Evolutionary conservation across 306 rosid species (phyloP).

Genomic region (Dryas octopetala): DNA sequence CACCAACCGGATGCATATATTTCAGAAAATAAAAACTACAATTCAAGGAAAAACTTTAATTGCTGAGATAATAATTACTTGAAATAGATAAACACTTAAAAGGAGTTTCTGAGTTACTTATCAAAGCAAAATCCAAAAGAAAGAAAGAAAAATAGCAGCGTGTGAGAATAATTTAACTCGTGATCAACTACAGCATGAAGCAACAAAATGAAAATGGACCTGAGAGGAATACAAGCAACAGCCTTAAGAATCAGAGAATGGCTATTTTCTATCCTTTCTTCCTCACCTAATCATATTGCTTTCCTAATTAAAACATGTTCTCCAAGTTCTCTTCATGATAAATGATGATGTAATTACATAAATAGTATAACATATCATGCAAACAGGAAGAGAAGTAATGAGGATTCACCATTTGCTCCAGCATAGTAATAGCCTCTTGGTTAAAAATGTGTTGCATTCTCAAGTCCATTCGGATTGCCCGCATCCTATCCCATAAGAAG

Average conservation of each 20-base stretch:
- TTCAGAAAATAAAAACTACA: not conserved
- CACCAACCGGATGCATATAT: constrained; percentile 24
- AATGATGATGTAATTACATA: not conserved
- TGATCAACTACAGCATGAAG: not conserved
- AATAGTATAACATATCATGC: constrained; percentile 3
- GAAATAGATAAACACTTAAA: not conserved
- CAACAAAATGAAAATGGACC: not conserved
- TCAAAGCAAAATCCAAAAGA: not conserved
- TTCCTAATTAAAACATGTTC: not conserved
- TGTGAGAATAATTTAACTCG: not conserved
- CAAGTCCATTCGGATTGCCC: constrained; percentile 95
- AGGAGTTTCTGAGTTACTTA: not conserved
- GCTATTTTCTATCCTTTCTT: not conserved
- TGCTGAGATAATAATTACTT: not conserved
- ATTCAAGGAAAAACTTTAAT: not conserved
- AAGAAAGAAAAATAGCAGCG: not conserved
- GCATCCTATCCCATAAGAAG: constrained; percentile 99
- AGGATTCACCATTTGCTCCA: constrained; percentile 86
- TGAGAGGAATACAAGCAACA: not conserved
- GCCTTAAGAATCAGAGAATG: not conserved
- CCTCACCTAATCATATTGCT: not conserved
- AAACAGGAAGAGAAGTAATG: constrained; percentile 14
- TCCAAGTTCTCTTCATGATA: not conserved
- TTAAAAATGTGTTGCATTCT: constrained; percentile 98
- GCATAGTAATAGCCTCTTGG: constrained; percentile 73